A percentile compares a stretch with the other conserved stretches of the same genome.
Conservation (phyloP, 1,284 basidiomycete genomes). For the Ceratorhiza oryzae-sativae region DNA sequence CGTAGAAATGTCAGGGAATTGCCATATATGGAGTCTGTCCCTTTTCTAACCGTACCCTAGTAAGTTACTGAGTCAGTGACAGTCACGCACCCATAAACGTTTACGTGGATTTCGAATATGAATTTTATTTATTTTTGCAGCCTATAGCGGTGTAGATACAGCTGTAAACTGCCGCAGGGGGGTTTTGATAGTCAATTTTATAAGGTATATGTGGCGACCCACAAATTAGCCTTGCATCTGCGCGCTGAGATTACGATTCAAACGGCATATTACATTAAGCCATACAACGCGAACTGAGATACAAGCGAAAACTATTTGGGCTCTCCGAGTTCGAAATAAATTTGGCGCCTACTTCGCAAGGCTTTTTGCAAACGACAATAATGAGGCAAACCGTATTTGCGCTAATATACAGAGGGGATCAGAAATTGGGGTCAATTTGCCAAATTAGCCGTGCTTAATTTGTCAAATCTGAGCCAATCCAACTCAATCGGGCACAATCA, state of each 20-base stretch:
- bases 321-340: neutral
- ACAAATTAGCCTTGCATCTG: neutral
- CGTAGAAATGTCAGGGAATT: too few relatives aligned
- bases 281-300: neutral
- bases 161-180: neutral
- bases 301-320: neutral
- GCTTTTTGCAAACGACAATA: too few relatives aligned
- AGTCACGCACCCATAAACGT: neutral
- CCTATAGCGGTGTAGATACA: neutral
- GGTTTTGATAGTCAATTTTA: neutral
- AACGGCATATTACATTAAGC: neutral
- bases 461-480: too few relatives aligned
- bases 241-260: neutral
- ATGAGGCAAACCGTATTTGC: too few relatives aligned
- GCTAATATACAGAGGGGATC: too few relatives aligned
- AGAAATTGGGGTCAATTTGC: too few relatives aligned
- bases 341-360: neutral
- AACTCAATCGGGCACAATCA: too few relatives aligned
- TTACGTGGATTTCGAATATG: neutral
- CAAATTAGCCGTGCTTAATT: too few relatives aligned
- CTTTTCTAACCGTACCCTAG: too few relatives aligned
- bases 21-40: too few relatives aligned
- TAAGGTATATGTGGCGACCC: neutral
- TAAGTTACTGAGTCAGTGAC: too few relatives aligned
- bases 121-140: neutral